Evolutionary conservation across 2,329 filamentous ascomycete species (phyloP).

Genomic region (Exophiala viscosa): DNA sequence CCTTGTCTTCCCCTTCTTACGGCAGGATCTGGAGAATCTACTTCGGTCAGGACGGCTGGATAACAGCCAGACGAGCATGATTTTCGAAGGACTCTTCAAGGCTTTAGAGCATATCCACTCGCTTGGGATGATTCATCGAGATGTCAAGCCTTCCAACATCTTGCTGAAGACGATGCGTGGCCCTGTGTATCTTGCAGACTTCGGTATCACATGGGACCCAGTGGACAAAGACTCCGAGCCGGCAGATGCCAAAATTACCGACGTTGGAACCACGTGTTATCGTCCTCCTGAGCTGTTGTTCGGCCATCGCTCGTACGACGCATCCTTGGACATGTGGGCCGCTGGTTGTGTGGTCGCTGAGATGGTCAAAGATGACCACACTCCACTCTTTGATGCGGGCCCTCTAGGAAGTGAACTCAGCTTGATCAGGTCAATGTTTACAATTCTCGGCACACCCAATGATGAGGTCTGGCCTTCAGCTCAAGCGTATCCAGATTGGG

Average conservation of each 20-base stretch:
- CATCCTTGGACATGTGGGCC: conserved; percentile 82
- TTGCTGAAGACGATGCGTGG: conserved; percentile 65
- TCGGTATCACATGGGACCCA: conserved; percentile 84
- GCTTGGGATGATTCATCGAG: conserved; percentile 79
- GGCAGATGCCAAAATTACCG: conserved; percentile 69
- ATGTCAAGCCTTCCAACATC: conserved; percentile 90
- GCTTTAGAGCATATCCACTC: conserved; percentile 70
- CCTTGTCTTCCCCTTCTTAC: conserved; percentile 81
- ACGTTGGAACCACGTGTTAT: conserved; percentile 91
- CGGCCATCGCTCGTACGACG: conserved; percentile 68
- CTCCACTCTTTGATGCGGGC: conserved; percentile 76
- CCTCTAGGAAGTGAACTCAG: conserved; percentile 90
- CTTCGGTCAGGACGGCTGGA: conserved; percentile 42
- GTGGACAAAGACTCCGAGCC: conserved; percentile 58
- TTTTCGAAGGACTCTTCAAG: conserved; percentile 65
- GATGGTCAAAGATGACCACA: conserved; percentile 53
- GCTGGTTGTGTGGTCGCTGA: conserved; percentile 82
- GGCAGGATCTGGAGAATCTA: conserved; percentile 66
- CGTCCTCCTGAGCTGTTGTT: conserved; percentile 88
- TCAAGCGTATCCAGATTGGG: conserved; percentile 72
- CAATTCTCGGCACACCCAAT: conserved; percentile 82
- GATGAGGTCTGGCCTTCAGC: conserved; percentile 69
- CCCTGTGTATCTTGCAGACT: conserved; percentile 79
- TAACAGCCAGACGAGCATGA: conserved; percentile 39
- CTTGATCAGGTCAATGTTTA: conserved; percentile 87